These are phyloP conservation scores for Plasmodium fragile DNA, from an alignment of 169 alveolate genomes.

Conservation along the genomic window DNA sequence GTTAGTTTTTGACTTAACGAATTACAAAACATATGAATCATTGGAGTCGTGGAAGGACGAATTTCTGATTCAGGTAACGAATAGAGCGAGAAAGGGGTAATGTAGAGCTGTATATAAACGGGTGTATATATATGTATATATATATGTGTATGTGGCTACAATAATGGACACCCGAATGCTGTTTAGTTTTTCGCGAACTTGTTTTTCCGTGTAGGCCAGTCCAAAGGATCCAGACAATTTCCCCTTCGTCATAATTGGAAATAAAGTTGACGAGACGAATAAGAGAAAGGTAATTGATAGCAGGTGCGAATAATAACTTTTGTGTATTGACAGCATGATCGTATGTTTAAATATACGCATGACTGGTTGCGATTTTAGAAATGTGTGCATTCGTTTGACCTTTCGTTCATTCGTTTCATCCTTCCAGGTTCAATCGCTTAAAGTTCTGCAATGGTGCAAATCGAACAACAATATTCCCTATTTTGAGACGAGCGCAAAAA, in stretches of 20 bases:
- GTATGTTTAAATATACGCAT: constrained; percentile 1
- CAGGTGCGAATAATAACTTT: neutral
- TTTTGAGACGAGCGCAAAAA: constrained; percentile 98
- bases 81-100: neutral
- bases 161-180: neutral
- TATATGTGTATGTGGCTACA: neutral
- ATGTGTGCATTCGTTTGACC: neutral
- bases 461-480: constrained; percentile 93
- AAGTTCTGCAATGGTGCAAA: constrained; percentile 95
- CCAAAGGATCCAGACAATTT: constrained; percentile 96
- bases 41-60: constrained; percentile 98
- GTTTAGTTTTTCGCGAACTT: neutral
- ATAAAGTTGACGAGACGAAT: constrained; percentile 95
- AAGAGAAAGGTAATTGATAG: constrained; percentile 89
- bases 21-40: constrained; percentile 93
- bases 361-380: neutral
- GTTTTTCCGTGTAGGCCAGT: constrained; percentile 79
- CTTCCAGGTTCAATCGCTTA: constrained; percentile 87
- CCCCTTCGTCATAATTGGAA: constrained; percentile 98
- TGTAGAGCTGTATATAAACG: neutral
- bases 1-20: constrained; percentile 95
- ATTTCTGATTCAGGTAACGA: constrained; percentile 93
- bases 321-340: neutral
- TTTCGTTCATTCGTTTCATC: constrained; percentile 6
- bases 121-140: neutral